Evolutionary conservation across 306 rosid species (phyloP).

Genomic region (Adenanthera pavonina): DNA sequence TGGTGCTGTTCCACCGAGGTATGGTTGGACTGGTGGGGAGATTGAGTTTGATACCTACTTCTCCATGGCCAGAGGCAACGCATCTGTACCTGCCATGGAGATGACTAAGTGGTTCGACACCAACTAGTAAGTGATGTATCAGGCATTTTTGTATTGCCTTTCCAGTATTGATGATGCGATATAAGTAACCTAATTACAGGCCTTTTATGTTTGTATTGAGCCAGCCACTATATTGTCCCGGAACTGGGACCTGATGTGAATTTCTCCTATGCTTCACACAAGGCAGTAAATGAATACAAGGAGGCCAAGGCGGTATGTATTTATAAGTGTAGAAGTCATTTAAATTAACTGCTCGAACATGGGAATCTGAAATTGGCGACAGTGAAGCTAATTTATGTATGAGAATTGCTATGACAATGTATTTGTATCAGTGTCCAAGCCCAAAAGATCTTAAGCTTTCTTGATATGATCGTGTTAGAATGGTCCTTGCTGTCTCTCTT

Average conservation of each 20-base stretch:
- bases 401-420: neutral
- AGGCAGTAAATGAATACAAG: constrained; percentile 91
- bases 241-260: constrained; percentile 89
- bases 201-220: constrained; percentile 30
- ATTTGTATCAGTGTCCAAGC: neutral
- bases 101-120: constrained; percentile 99
- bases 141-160: neutral
- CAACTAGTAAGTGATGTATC: constrained; percentile 74
- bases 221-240: constrained; percentile 94
- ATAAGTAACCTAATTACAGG: constrained; percentile 32
- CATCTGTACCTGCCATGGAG: constrained; percentile 94
- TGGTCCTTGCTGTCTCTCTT: neutral
- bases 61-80: constrained; percentile 97
- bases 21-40: constrained; percentile 86
- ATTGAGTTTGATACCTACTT: constrained; percentile 81
- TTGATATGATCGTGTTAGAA: constrained; percentile 7
- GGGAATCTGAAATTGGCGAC: neutral
- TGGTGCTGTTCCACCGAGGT: constrained; percentile 90
- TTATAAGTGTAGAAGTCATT: neutral
- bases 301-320: constrained; percentile 92
- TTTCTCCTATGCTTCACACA: constrained; percentile 85
- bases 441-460: neutral
- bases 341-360: neutral
- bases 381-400: neutral
- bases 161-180: neutral